phyloP scores from a whole-genome alignment of 2,329 filamentous ascomycete genomes.

The Nemania serpens region DNA sequence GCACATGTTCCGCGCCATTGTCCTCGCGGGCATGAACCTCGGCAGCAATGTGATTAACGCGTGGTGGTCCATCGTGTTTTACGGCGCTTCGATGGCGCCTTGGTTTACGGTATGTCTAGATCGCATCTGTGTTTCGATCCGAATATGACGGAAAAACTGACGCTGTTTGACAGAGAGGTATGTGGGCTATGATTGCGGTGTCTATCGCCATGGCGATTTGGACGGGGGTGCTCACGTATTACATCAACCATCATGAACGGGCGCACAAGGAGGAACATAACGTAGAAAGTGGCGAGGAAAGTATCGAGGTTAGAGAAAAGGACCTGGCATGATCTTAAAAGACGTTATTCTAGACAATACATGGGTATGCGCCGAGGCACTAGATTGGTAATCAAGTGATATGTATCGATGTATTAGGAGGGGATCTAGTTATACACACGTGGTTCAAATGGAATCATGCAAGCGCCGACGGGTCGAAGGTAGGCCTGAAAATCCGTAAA shows the following conservation, averaged over 20 bases:
- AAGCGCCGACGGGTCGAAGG: neutral
- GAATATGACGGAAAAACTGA: neutral
- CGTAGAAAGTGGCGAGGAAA: conserved; percentile 3
- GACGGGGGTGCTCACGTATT: conserved; percentile 58
- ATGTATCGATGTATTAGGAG: neutral
- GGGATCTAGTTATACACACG: conserved; percentile 1
- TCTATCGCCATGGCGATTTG: conserved; percentile 64
- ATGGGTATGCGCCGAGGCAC: neutral
- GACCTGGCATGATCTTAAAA: neutral
- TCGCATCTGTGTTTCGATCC: neutral
- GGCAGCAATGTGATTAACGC: conserved; percentile 71
- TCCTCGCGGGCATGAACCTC: conserved; percentile 74
- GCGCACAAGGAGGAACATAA: conserved; percentile 28
- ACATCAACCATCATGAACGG: conserved; percentile 47
- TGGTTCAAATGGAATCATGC: neutral
- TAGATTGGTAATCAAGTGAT: neutral
- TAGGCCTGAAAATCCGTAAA: neutral
- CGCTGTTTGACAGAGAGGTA: conserved; percentile 56
- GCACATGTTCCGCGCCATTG: conserved; percentile 65
- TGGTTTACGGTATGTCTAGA: conserved; percentile 60
- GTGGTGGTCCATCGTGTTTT: conserved; percentile 76
- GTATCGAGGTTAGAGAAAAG: conserved; percentile 1
- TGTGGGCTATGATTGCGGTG: conserved; percentile 74
- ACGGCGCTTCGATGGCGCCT: conserved; percentile 68
- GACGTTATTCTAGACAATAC: neutral